Conservation (phyloP, 768 basidiomycete species). For the Trametes elegans region DNA sequence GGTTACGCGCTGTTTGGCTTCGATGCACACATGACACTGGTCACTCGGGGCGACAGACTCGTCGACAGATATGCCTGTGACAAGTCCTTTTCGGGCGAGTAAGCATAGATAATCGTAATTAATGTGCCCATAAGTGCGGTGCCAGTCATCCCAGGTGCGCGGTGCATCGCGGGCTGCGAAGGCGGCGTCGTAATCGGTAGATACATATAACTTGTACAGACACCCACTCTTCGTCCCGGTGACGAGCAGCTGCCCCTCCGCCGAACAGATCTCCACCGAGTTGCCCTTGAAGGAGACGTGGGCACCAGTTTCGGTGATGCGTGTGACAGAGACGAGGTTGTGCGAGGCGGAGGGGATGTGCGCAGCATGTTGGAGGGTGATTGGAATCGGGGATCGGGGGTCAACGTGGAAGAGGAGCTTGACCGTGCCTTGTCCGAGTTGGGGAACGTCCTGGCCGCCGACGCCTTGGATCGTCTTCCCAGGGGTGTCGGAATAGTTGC, state of each 20-base stretch:
- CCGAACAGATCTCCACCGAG: not conserved
- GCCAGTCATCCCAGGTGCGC: conserved; percentile 17
- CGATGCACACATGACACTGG: conserved; percentile 19
- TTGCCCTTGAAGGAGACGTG: not conserved
- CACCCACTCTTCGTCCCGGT: not conserved
- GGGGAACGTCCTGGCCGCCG: conserved; percentile 2
- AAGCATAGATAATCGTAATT: conserved; percentile 1
- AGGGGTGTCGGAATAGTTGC: conserved; percentile 1
- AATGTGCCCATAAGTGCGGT: conserved; percentile 19
- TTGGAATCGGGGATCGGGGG: not conserved
- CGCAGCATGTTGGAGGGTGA: conserved; percentile 15
- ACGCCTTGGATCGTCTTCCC: conserved; percentile 12
- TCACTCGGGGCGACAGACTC: not conserved
- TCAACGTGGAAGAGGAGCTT: not conserved
- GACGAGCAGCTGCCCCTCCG: not conserved
- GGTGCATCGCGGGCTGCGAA: not conserved
- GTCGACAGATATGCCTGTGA: conserved; percentile 15
- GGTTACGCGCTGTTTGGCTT: conserved; percentile 21
- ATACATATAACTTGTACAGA: not conserved
- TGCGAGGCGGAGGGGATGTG: conserved; percentile 13
- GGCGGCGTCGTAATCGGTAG: not conserved
- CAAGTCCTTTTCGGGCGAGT: conserved; percentile 6
- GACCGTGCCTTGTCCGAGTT: conserved; percentile 10
- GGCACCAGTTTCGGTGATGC: not conserved
- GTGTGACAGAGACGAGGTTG: conserved; percentile 19